These are phyloP conservation scores for Lophium mytilinum DNA, from an alignment of 495 filamentous ascomycete species.

Conservation along the genomic window DNA sequence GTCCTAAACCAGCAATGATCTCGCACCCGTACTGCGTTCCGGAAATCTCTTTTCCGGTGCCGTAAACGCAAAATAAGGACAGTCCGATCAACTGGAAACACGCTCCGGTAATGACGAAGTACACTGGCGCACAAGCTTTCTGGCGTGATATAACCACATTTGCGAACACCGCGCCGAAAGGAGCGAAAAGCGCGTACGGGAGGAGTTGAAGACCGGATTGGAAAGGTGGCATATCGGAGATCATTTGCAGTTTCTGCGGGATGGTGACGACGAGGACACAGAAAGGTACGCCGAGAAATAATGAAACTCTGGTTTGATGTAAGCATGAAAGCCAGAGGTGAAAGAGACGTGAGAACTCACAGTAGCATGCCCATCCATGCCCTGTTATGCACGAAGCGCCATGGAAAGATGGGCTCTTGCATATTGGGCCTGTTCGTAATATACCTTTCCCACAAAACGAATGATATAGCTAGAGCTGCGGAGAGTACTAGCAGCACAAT, in stretches of 20 bases:
- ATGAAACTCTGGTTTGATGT: background rate
- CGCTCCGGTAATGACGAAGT: background rate
- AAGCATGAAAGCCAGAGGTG: background rate
- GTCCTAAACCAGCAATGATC: conserved; percentile 9
- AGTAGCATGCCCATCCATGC: conserved; percentile 1
- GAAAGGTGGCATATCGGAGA: background rate
- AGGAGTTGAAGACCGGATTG: background rate
- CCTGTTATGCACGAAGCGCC: conserved; percentile 11
- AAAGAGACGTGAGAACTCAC: background rate
- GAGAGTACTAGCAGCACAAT: conserved; percentile 6
- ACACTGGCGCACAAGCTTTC: background rate
- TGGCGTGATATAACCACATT: background rate
- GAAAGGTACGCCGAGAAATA: conserved; percentile 3
- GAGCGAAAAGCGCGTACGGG: background rate
- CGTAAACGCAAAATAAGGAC: background rate
- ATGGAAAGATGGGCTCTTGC: conserved; percentile 10
- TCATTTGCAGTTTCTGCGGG: conserved; percentile 9
- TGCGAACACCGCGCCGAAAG: background rate
- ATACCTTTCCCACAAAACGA: conserved; percentile 3
- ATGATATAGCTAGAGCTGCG: background rate
- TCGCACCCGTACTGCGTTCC: background rate
- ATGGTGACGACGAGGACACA: conserved; percentile 4
- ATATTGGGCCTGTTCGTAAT: background rate
- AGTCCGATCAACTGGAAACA: conserved; percentile 1
- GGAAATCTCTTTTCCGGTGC: background rate